phyloP scores from a whole-genome alignment of 2,329 filamentous ascomycete genomes.

The Arthrobotrys iridis region DNA sequence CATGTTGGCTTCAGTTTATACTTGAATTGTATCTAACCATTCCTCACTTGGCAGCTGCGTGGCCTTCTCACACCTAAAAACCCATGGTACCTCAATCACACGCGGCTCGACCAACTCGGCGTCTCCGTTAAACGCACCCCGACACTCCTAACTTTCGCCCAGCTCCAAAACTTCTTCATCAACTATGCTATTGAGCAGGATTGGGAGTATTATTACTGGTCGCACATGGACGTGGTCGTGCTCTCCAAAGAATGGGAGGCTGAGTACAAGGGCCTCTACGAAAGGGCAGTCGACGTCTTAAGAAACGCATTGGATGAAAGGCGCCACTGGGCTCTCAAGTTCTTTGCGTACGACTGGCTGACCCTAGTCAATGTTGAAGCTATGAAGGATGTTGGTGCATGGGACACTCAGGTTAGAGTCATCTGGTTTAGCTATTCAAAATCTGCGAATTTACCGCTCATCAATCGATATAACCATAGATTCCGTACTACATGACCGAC shows the following conservation, averaged over 20 bases:
- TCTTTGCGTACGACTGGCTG: constrained; percentile 70
- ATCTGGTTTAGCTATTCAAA: not conserved
- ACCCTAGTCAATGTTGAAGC: constrained; percentile 68
- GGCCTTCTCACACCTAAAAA: constrained; percentile 67
- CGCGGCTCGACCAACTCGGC: constrained; percentile 64
- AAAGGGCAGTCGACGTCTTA: constrained; percentile 57
- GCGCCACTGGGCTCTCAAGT: constrained; percentile 66
- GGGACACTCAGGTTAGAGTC: constrained; percentile 67
- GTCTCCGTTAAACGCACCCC: constrained; percentile 67
- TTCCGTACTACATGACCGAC: constrained; percentile 69
- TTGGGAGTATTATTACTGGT: constrained; percentile 68
- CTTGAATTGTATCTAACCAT: constrained; percentile 1
- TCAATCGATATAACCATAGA: not conserved
- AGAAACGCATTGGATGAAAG: constrained; percentile 59
- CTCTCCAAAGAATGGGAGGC: constrained; percentile 59
- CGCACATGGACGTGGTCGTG: constrained; percentile 68
- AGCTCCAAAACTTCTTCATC: constrained; percentile 69
- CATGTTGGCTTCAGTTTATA: not conserved
- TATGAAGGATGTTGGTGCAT: constrained; percentile 67
- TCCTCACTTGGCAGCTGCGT: constrained; percentile 53
- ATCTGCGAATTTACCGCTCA: not conserved
- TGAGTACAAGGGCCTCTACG: constrained; percentile 21
- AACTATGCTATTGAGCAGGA: constrained; percentile 63
- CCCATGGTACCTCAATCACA: constrained; percentile 69
- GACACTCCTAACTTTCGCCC: constrained; percentile 67